Evolutionary conservation across 495 filamentous ascomycete genomes (phyloP), one percentile per base, ranked within the genome.

Genomic region (Penicillium angulare): DNA sequence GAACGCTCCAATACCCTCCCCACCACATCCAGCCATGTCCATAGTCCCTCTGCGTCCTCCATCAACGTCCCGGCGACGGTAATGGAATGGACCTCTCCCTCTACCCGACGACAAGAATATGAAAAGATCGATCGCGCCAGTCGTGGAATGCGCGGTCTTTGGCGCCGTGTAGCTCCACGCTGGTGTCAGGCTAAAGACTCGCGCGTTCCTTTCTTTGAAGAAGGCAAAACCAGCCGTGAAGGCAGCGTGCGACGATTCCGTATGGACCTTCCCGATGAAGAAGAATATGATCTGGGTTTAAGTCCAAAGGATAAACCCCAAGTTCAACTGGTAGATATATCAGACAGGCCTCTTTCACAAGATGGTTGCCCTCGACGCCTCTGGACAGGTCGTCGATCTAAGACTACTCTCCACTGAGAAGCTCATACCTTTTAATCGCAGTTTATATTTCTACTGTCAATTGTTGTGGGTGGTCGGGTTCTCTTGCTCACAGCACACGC

Each of bases 111-210:
- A 7, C 66, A 61, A 23, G 74, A 79, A 47, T 79, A 79, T 36
- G 64, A 75, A 38, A 72, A 76, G 38, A 79, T 79, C 47, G 74
- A 79, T 59, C 73, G 69, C 0, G 70, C 73, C n/a, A 73, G 64
- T 47, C 64, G 65, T 8, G 76, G 76, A 6, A 55, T 77, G 6
- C 68, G 76, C 0, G 74, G 76, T 4, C 49, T 78, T 6, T 75
- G 74, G 67, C 69, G 72, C 0, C 66, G 65, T 0, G 65, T 76
- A 2, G 74, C 74, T 6, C 74, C 75, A 0, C 57, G 66, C 29
- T 75, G 74, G 64, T 73, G 70, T 44, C 68, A 67, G 7, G 52
- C 60, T 9, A 47, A 59, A 0, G 61, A 69, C 23, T 44, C 55
- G 23, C 55, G 69, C 20, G 64, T 52, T 9, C 66, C 72, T 1